Conservation (phyloP, 2,329 filamentous ascomycete species). For the Aspergillus intermedius region DNA sequence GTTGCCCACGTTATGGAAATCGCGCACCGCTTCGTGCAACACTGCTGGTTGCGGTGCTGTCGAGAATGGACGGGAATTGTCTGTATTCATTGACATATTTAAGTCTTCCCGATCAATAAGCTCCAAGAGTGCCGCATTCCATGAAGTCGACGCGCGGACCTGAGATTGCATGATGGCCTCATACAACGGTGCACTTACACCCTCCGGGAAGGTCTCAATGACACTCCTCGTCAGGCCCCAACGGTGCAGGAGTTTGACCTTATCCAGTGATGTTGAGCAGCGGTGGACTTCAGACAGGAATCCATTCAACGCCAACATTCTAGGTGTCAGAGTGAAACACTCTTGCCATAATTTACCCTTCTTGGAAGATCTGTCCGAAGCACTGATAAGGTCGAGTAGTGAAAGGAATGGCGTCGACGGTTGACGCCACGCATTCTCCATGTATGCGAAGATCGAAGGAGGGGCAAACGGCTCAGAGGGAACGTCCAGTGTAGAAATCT, state of each 20-base stretch:
- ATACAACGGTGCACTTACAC: conserved; percentile 70
- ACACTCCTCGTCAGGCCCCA: conserved; percentile 58
- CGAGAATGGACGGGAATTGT: conserved; percentile 31
- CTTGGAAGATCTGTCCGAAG: conserved; percentile 19
- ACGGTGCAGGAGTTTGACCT: conserved; percentile 67
- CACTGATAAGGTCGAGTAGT: conserved; percentile 44
- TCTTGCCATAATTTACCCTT: conserved; percentile 30
- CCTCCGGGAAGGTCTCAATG: conserved; percentile 78
- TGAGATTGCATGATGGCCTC: conserved; percentile 83
- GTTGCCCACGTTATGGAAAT: conserved; percentile 68
- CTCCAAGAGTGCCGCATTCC: conserved; percentile 64
- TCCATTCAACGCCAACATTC: conserved; percentile 62
- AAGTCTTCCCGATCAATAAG: conserved; percentile 79
- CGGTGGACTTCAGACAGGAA: conserved; percentile 56
- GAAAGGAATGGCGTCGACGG: conserved; percentile 41
- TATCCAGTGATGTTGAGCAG: conserved; percentile 49
- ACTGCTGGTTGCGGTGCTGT: conserved; percentile 38
- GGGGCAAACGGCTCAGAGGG: conserved; percentile 49
- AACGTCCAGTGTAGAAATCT: conserved; percentile 38
- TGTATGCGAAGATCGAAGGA: conserved; percentile 54
- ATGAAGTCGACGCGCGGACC: conserved; percentile 68
- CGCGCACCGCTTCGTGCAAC: conserved; percentile 62
- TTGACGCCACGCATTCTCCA: conserved; percentile 37
- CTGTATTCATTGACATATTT: conserved; percentile 55
- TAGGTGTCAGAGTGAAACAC: conserved; percentile 47